Percentiles rank a stretch among this genome's conserved stretches.
phyloP scores from a whole-genome alignment of 306 rosid species.

The Glycyrrhiza uralensis region DNA sequence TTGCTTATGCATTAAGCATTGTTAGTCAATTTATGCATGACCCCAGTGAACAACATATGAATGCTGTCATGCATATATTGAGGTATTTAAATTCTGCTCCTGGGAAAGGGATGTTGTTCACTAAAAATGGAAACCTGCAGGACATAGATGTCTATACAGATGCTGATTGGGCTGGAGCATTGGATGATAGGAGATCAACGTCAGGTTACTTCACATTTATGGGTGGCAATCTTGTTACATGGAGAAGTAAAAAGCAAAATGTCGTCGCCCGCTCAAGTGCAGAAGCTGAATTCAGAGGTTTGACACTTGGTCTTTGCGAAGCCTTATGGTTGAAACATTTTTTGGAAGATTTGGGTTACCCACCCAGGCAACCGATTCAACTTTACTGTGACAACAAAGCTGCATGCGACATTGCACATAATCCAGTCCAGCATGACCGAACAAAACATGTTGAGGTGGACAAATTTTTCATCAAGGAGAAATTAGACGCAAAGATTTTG shows the following conservation, averaged over 20 bases:
- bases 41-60: neutral
- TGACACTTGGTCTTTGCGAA: too few species aligned
- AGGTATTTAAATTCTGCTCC: neutral
- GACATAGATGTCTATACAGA: neutral
- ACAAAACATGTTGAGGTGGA: neutral
- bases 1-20: neutral
- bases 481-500: neutral
- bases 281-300: too few species aligned
- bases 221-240: too few species aligned
- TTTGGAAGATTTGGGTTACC: neutral
- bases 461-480: neutral
- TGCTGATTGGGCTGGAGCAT: neutral
- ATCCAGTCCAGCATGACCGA: neutral
- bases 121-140: neutral
- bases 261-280: too few species aligned
- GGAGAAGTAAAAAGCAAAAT: too few species aligned
- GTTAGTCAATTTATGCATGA: neutral
- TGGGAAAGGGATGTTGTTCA: neutral
- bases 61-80: neutral
- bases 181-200: too few species aligned
- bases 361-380: neutral
- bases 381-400: neutral
- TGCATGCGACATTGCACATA: neutral
- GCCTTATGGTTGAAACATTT: neutral
- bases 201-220: too few species aligned